Conservation (phyloP, 306 rosid species). For the Sophora flavescens region DNA sequence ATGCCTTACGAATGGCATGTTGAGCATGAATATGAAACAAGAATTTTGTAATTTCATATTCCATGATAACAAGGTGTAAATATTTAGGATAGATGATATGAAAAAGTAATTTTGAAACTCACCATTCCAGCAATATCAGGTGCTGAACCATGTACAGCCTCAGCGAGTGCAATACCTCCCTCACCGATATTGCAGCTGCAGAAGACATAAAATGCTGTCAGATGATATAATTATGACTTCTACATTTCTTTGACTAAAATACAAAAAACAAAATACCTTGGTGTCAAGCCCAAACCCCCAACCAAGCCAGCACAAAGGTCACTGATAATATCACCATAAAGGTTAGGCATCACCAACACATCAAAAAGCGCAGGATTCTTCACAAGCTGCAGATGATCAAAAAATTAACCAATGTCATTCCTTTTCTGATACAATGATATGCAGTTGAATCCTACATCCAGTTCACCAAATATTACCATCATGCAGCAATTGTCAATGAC, state of each 20-base stretch:
- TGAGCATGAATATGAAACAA: slow-evolving; percentile 11
- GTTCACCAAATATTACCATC: slow-evolving; percentile 72
- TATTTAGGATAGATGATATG: slow-evolving; percentile 5
- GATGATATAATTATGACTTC: slow-evolving; percentile 37
- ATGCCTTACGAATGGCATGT: not conserved
- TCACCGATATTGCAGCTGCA: slow-evolving; percentile 95
- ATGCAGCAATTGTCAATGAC: slow-evolving; percentile 98
- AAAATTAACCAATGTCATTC: slow-evolving; percentile 24
- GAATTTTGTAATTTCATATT: not conserved
- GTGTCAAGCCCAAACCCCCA: slow-evolving; percentile 98
- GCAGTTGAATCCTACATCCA: slow-evolving; percentile 38
- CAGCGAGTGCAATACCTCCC: slow-evolving; percentile 99
- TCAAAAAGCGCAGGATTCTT: slow-evolving; percentile 96
- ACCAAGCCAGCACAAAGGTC: slow-evolving; percentile 98
- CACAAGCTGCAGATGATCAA: slow-evolving; percentile 78
- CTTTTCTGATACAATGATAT: slow-evolving; percentile 39
- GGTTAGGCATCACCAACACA: slow-evolving; percentile 99
- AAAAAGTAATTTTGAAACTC: slow-evolving; percentile 34
- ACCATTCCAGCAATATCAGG: slow-evolving; percentile 99
- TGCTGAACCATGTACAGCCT: slow-evolving; percentile 99
- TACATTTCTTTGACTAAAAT: slow-evolving; percentile 5
- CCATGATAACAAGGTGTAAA: slow-evolving; percentile 9
- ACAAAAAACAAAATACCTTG: slow-evolving; percentile 61
- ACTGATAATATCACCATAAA: slow-evolving; percentile 97
- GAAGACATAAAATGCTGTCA: slow-evolving; percentile 36